phyloP scores from a whole-genome alignment of 805 yeast species.

The Priceomyces haplophilus region DNA sequence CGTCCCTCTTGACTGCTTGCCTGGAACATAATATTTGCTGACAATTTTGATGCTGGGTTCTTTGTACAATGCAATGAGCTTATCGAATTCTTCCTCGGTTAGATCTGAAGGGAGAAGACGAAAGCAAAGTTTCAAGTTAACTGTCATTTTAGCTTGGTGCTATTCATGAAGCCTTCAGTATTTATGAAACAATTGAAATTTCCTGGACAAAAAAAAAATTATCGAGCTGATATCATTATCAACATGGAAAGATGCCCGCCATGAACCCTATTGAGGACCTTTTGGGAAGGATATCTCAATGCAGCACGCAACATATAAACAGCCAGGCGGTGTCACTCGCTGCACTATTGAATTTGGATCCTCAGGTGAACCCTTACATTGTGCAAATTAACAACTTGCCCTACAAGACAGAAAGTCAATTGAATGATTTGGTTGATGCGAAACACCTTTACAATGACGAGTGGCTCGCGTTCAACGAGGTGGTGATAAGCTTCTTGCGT shows the following conservation, averaged over 20 bases:
- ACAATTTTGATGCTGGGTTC: constrained; percentile 10
- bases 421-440: constrained; percentile 19
- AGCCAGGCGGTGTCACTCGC: constrained; percentile 20
- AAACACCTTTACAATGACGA: constrained; percentile 28
- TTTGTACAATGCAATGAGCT: constrained; percentile 12
- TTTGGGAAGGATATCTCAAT: constrained; percentile 32
- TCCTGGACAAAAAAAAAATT: background rate
- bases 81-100: constrained; percentile 24
- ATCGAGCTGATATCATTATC: constrained; percentile 5
- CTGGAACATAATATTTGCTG: constrained; percentile 38
- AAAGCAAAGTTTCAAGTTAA: constrained; percentile 27
- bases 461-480: constrained; percentile 47
- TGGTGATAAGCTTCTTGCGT: constrained; percentile 44
- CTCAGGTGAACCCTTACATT: constrained; percentile 24
- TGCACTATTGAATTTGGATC: constrained; percentile 22
- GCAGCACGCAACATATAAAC: constrained; percentile 16
- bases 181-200: constrained; percentile 3
- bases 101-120: constrained; percentile 46
- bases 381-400: constrained; percentile 22
- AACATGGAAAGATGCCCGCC: background rate
- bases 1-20: constrained; percentile 37
- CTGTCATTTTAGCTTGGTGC: background rate
- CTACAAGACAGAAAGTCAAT: constrained; percentile 12
- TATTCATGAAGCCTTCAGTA: background rate
- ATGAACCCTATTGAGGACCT: constrained; percentile 1